Conservation (phyloP, 352 stramenopile species). For the Phytopythium mirpurense region DNA sequence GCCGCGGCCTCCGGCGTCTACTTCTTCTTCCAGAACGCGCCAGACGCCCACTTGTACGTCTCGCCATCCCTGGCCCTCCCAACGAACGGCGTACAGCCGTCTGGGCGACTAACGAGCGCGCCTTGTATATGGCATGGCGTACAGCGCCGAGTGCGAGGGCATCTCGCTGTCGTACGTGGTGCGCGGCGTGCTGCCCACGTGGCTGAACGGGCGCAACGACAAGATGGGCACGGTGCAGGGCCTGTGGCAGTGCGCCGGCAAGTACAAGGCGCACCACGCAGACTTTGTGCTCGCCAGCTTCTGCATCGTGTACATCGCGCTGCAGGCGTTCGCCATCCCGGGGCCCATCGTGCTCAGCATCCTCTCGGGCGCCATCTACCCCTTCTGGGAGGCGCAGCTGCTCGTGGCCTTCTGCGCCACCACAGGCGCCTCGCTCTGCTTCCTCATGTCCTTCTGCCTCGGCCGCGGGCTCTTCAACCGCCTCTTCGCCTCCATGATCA, state of each 20-base stretch:
- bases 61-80: neutral
- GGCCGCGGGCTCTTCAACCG: slow-evolving; percentile 68
- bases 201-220: slow-evolving; percentile 77
- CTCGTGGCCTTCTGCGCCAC: slow-evolving; percentile 84
- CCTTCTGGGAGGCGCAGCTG: slow-evolving; percentile 69
- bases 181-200: slow-evolving; percentile 68
- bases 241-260: slow-evolving; percentile 66
- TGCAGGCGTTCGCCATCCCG: slow-evolving; percentile 87
- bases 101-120: neutral
- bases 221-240: slow-evolving; percentile 80
- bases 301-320: slow-evolving; percentile 79
- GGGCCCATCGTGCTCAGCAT: slow-evolving; percentile 86
- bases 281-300: slow-evolving; percentile 76
- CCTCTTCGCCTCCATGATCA: slow-evolving; percentile 68
- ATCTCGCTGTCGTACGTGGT: slow-evolving; percentile 82
- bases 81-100: neutral
- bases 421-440: slow-evolving; percentile 76
- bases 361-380: slow-evolving; percentile 84
- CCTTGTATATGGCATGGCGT: neutral
- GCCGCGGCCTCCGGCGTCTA: slow-evolving; percentile 41
- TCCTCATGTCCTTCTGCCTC: slow-evolving; percentile 81
- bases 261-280: slow-evolving; percentile 74
- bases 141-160: slow-evolving; percentile 49
- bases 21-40: slow-evolving; percentile 64
- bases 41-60: slow-evolving; percentile 64